Base-by-base conservation (phyloP, 176 grass and related monocot genomes). In the Musa beccarii region DNA sequence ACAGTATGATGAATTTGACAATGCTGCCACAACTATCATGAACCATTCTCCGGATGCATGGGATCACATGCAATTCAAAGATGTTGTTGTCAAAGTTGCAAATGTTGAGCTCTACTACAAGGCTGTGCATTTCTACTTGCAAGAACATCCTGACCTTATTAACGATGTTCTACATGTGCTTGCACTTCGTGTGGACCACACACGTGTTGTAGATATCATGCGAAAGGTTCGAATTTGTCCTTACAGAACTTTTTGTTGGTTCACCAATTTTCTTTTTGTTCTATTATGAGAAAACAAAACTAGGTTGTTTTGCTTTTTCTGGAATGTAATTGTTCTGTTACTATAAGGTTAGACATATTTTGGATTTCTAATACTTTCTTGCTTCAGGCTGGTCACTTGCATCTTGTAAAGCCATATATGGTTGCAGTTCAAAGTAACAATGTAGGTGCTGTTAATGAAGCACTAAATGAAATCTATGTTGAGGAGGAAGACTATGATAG, bases 1-100 rank as follows among this genome's bases (percentile, higher is more conserved):
- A 78, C 95, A 94, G 63, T 94, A 99, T 61, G 88, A 91, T 82
- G 90, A 99, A 64, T 99, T 94, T 72, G 88, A 99, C 79, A 99
- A 99, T 87, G 95, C 95, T 80, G 95, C 90, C 23, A 99, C 82
- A 22, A 99, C 95, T 73, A 94, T 99, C 19, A 99, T 99, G 95
- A 91, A 91, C 79, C 95, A 99, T 83, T 99, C 95, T 64, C 95
- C 90, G 59, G 95, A 99, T 87, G 90, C 95, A 67, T 99, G 95
- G 95, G 95, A 99, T 78, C 95, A 99, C 84, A 94, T 94, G 95
- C 90, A 99, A 55, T 99, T 99, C 72, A 94, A 99, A 78, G 95
- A 99, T 85, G 90, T 99, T 49, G 67, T 74, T 64, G 90, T 94
- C 76, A 99, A 99, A 85, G 95, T 92, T 83, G 95, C 90, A 62